Percentiles rank a stretch among this genome's conserved stretches.
These are phyloP conservation scores for Podospora fimiseda DNA, from an alignment of 495 filamentous ascomycete genomes.

Conservation along the genomic window DNA sequence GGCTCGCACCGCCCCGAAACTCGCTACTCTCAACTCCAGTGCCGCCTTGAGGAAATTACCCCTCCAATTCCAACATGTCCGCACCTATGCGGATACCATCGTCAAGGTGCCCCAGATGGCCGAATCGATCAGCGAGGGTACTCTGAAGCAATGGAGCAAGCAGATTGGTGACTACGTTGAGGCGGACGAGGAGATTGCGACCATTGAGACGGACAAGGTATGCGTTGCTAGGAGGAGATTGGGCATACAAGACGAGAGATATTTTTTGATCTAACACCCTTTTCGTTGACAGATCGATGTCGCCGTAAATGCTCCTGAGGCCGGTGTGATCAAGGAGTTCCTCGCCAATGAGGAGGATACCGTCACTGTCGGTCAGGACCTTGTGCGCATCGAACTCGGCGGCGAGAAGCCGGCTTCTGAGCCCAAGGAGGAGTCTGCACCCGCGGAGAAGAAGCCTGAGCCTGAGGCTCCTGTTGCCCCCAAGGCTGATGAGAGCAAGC, in stretches of 20 bases:
- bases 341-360: conserved; percentile 93
- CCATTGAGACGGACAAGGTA: conserved; percentile 99
- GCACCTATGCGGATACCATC: conserved; percentile 63
- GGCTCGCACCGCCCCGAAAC: conserved; percentile 37
- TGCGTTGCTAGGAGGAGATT: conserved; percentile 8
- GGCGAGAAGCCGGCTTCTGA: conserved; percentile 49
- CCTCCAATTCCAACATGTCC: conserved; percentile 44
- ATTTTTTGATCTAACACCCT: conserved; percentile 1
- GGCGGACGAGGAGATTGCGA: conserved; percentile 95
- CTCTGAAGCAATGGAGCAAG: conserved; percentile 92
- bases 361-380: conserved; percentile 86
- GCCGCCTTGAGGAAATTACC: conserved; percentile 39
- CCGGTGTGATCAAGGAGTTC: conserved; percentile 87
- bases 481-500: conserved; percentile 29
- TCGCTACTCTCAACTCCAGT: conserved; percentile 23
- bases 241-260: no score
- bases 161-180: conserved; percentile 92
- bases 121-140: conserved; percentile 97
- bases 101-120: conserved; percentile 98
- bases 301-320: conserved; percentile 86
- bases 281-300: conserved; percentile 69
- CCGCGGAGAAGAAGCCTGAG: conserved; percentile 50
- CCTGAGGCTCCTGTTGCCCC: conserved; percentile 43
- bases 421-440: conserved; percentile 54
- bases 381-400: conserved; percentile 77